These are phyloP conservation scores for Schwanniomyces polymorphus DNA, from an alignment of 805 yeast species.

Conservation along the genomic window DNA sequence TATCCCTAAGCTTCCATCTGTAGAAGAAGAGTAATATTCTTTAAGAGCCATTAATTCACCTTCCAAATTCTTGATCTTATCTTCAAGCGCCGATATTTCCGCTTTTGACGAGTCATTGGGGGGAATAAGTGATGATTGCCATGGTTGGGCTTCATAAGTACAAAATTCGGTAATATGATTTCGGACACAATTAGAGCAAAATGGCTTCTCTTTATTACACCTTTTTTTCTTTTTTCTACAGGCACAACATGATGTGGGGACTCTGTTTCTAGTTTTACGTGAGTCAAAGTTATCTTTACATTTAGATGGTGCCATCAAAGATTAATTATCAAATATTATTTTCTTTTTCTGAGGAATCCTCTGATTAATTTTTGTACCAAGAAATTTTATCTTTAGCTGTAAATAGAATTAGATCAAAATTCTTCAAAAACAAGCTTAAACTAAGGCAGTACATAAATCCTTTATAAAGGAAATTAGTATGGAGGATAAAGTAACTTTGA, in stretches of 20 bases:
- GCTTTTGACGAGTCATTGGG: slow-evolving; percentile 7
- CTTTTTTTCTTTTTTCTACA: slow-evolving; percentile 41
- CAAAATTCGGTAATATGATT: slow-evolving; percentile 39
- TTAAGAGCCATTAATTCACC: neutral
- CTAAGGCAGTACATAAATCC: no score
- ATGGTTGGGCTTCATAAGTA: slow-evolving; percentile 40
- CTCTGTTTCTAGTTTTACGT: slow-evolving; percentile 36
- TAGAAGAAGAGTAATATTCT: neutral
- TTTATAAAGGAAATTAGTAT: no score
- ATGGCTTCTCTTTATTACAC: slow-evolving; percentile 40
- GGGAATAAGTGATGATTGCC: slow-evolving; percentile 14
- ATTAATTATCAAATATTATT: neutral
- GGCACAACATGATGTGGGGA: slow-evolving; percentile 45
- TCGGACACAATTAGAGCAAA: slow-evolving; percentile 34
- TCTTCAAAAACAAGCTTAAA: no score
- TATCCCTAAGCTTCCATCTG: neutral
- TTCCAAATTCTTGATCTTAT: slow-evolving; percentile 2
- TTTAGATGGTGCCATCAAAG: neutral
- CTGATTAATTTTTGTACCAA: no score
- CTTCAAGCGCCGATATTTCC: slow-evolving; percentile 1
- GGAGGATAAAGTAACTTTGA: no score
- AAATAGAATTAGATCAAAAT: no score
- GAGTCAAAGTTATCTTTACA: neutral
- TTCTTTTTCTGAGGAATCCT: neutral
- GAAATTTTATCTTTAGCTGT: no score